Percentiles rank a stretch among this genome's conserved stretches.
Conservation (phyloP, 164 flowering plant species). For the Houttuynia cordata region DNA sequence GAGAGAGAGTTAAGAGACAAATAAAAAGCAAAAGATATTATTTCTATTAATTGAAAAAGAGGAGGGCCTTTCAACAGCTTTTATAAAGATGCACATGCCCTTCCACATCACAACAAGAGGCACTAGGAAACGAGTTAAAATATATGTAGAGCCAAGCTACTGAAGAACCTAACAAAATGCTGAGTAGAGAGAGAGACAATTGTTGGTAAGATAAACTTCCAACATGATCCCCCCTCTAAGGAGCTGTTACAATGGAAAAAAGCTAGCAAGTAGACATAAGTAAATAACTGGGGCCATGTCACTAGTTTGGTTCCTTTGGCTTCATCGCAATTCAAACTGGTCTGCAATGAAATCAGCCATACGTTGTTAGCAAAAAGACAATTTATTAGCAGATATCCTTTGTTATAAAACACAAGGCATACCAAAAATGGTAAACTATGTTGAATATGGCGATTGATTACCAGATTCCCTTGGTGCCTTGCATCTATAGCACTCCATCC, state of each 20-base stretch:
- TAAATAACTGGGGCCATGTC: slow-evolving; percentile 14
- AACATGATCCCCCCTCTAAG: no score
- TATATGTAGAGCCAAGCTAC: background rate
- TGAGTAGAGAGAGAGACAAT: slow-evolving; percentile 14
- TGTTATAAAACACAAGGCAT: slow-evolving; percentile 1
- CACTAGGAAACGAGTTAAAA: slow-evolving; percentile 10
- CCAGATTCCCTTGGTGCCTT: slow-evolving; percentile 70
- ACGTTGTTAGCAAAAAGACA: background rate
- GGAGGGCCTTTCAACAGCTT: slow-evolving; percentile 12
- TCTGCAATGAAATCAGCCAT: slow-evolving; percentile 17
- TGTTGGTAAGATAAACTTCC: slow-evolving; percentile 11
- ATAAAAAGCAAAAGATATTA: slow-evolving; percentile 3
- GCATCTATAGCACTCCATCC: slow-evolving; percentile 97
- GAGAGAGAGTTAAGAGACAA: no score
- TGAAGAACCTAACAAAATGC: slow-evolving; percentile 22
- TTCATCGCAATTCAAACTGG: slow-evolving; percentile 12
- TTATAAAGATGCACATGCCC: slow-evolving; percentile 14
- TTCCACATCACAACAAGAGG: slow-evolving; percentile 16
- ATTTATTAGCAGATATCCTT: background rate
- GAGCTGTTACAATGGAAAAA: slow-evolving; percentile 3
- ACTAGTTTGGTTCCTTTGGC: slow-evolving; percentile 12
- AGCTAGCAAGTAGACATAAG: slow-evolving; percentile 3
- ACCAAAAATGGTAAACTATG: slow-evolving; percentile 20
- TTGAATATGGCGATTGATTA: slow-evolving; percentile 32
- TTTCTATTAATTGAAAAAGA: slow-evolving; percentile 9